Evolutionary conservation across 73 alveolate genomes (phyloP).

Genomic region (Stentor roeselii): DNA sequence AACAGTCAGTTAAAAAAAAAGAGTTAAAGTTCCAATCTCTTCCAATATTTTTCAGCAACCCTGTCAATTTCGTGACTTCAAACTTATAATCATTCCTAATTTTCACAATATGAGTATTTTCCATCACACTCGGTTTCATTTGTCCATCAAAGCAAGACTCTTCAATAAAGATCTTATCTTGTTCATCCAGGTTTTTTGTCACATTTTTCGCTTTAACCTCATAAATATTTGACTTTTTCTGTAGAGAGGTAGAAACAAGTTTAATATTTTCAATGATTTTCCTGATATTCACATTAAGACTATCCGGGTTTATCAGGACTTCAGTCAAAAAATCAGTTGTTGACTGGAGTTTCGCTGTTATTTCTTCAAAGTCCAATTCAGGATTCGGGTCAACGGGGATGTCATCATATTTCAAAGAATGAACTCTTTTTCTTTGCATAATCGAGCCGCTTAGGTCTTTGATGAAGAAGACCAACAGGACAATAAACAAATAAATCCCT

Average conservation of each 20-base stretch:
- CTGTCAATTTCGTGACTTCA: not conserved
- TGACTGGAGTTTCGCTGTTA: not conserved
- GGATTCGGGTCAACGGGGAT: not conserved
- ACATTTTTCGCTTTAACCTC: not conserved
- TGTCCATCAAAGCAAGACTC: conserved; percentile 14
- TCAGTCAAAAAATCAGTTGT: not conserved
- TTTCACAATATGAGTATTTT: not conserved
- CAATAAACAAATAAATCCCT: not conserved
- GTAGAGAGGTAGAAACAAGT: not conserved
- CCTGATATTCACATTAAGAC: not conserved
- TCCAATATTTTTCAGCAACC: not conserved
- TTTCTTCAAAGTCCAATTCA: not conserved
- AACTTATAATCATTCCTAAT: not conserved
- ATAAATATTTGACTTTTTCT: not conserved
- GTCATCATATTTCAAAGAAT: not conserved
- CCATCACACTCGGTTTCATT: not conserved
- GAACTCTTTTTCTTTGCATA: not conserved
- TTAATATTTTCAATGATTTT: too few relatives aligned
- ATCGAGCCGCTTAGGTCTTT: not conserved
- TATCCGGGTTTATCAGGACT: not conserved
- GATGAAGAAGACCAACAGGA: not conserved
- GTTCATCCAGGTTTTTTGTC: conserved; percentile 21
- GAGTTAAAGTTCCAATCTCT: not conserved
- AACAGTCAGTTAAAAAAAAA: not conserved
- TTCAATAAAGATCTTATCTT: conserved; percentile 18